phyloP scores from a whole-genome alignment of 352 stramenopile species.

The Globisporangium lucens region DNA sequence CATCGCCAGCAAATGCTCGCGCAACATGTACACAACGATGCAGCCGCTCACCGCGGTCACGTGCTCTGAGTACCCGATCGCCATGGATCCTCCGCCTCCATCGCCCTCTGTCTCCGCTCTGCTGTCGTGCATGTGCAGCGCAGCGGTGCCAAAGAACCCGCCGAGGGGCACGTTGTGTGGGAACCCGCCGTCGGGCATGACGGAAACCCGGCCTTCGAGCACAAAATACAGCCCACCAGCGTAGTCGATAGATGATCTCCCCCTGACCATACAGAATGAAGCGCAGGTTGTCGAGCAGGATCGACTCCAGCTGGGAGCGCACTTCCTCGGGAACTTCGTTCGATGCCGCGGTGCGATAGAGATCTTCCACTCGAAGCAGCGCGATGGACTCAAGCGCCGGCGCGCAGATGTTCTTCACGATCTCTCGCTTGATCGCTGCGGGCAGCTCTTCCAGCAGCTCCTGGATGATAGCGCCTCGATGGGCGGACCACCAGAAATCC shows the following conservation, averaged over 20 bases:
- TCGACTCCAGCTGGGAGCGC: slow-evolving; percentile 35
- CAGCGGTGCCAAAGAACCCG: slow-evolving; percentile 46
- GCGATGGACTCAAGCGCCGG: slow-evolving; percentile 41
- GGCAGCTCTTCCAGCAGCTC: slow-evolving; percentile 57
- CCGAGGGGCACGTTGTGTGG: slow-evolving; percentile 35
- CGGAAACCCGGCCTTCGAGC: slow-evolving; percentile 40
- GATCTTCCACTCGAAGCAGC: slow-evolving; percentile 23
- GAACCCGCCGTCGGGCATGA: slow-evolving; percentile 22
- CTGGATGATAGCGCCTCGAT: slow-evolving; percentile 59
- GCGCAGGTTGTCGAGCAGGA: slow-evolving; percentile 53
- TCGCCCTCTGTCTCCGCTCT: background rate
- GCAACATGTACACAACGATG: slow-evolving; percentile 48
- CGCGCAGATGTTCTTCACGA: slow-evolving; percentile 53
- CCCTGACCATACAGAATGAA: slow-evolving; percentile 60
- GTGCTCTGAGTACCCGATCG: slow-evolving; percentile 31
- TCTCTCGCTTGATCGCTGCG: slow-evolving; percentile 48
- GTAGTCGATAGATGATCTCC: slow-evolving; percentile 60
- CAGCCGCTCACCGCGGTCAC: slow-evolving; percentile 49
- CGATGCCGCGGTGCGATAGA: slow-evolving; percentile 14
- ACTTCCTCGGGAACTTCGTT: background rate
- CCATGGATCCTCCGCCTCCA: background rate
- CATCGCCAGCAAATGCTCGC: slow-evolving; percentile 47
- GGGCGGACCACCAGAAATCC: slow-evolving; percentile 67
- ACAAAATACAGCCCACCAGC: slow-evolving; percentile 48
- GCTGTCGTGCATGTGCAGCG: slow-evolving; percentile 21